Percentiles rank a stretch among this genome's conserved stretches.
Evolutionary conservation across 768 basidiomycete genomes (phyloP).

Genomic region (Pleurotus eryngii): DNA sequence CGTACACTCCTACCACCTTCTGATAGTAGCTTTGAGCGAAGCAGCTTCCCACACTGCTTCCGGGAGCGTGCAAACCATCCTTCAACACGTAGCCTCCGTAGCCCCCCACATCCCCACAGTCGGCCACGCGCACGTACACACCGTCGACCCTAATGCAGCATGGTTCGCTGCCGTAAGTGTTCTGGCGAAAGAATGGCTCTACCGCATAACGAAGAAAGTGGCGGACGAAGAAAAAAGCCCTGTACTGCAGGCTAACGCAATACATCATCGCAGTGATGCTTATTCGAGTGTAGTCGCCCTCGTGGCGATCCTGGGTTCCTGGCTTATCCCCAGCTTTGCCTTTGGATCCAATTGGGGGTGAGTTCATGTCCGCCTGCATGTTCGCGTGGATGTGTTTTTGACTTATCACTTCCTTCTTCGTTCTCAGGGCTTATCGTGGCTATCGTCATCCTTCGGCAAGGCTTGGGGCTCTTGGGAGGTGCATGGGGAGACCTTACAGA

Average conservation of each 20-base stretch:
- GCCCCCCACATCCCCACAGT: constrained; percentile 52
- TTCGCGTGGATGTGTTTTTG: neutral
- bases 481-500: constrained; percentile 84
- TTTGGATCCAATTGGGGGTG: constrained; percentile 92
- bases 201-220: constrained; percentile 83
- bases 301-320: constrained; percentile 87
- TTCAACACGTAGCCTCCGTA: constrained; percentile 52
- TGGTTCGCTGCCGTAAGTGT: constrained; percentile 91
- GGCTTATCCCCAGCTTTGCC: constrained; percentile 80
- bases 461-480: constrained; percentile 58
- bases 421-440: constrained; percentile 78
- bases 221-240: constrained; percentile 90
- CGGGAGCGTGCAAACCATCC: constrained; percentile 60
- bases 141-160: constrained; percentile 89
- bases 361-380: constrained; percentile 18
- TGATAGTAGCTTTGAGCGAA: constrained; percentile 68
- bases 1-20: constrained; percentile 85
- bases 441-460: constrained; percentile 81
- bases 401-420: constrained; percentile 1
- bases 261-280: constrained; percentile 97
- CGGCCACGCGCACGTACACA: constrained; percentile 55
- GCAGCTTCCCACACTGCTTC: constrained; percentile 63
- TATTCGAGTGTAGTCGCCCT: constrained; percentile 91
- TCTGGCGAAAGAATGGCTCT: constrained; percentile 88
- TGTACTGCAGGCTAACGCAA: constrained; percentile 92